A percentile compares a stretch with the other conserved stretches of the same genome.
phyloP scores from a whole-genome alignment of 2,329 filamentous ascomycete genomes.

The Paraphaeosphaeria sporulosa region DNA sequence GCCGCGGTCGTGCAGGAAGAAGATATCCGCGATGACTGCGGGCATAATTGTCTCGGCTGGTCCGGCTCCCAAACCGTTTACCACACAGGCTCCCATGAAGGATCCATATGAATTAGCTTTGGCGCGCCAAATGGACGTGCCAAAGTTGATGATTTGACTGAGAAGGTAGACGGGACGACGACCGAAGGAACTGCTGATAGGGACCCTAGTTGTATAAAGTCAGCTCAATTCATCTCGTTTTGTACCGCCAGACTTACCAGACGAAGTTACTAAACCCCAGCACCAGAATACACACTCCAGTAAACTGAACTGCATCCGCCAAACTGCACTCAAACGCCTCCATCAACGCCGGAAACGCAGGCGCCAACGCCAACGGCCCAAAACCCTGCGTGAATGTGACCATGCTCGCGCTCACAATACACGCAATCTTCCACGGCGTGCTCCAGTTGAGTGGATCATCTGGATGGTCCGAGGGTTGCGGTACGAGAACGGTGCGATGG shows the following conservation, averaged over 20 bases:
- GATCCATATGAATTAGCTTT: constrained; percentile 64
- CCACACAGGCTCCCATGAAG: constrained; percentile 69
- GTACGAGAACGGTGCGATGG: constrained; percentile 58
- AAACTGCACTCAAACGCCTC: constrained; percentile 62
- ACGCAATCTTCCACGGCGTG: constrained; percentile 57
- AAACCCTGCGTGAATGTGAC: constrained; percentile 63
- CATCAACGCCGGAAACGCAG: constrained; percentile 68
- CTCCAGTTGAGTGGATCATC: constrained; percentile 65
- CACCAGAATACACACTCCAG: constrained; percentile 63
- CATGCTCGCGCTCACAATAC: constrained; percentile 56
- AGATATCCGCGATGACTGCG: constrained; percentile 69
- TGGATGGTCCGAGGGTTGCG: constrained; percentile 60
- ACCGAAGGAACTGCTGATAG: constrained; percentile 63
- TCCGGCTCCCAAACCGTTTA: constrained; percentile 69
- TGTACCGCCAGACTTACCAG: constrained; percentile 51
- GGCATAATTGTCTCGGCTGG: constrained; percentile 70
- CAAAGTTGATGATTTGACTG: constrained; percentile 62
- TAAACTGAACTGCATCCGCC: constrained; percentile 63
- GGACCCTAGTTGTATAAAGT: constrained; percentile 54
- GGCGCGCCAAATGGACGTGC: constrained; percentile 65
- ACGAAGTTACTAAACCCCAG: constrained; percentile 68
- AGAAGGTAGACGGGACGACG: constrained; percentile 62
- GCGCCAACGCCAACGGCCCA: constrained; percentile 62
- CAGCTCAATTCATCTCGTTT: not conserved
- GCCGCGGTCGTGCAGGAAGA: constrained; percentile 70